These are phyloP conservation scores for Mortierella sp. DNA, from an alignment of 371 early-diverging fungal genomes.

Conservation along the genomic window DNA sequence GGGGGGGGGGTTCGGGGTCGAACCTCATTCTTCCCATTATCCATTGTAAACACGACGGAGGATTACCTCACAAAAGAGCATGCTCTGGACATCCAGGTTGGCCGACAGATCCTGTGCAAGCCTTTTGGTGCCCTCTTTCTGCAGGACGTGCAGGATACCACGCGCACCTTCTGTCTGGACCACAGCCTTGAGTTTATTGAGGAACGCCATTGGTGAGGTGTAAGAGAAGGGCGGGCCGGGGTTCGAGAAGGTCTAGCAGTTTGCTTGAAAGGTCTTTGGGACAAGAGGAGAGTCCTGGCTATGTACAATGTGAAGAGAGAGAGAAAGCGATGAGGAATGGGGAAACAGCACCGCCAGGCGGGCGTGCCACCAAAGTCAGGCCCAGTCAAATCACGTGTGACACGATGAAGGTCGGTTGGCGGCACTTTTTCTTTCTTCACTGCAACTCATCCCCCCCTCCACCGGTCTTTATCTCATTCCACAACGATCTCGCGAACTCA, in stretches of 20 bases:
- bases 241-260: no score
- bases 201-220: constrained; percentile 33
- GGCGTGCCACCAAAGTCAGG: no score
- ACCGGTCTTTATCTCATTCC: background rate
- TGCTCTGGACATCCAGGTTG: constrained; percentile 17
- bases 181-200: constrained; percentile 45
- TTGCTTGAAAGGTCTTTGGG: no score
- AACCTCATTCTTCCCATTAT: constrained; percentile 9
- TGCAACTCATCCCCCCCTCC: background rate
- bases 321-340: no score
- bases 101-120: constrained; percentile 50
- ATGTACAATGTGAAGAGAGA: no score
- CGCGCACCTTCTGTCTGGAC: constrained; percentile 52
- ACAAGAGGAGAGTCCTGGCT: constrained; percentile 1
- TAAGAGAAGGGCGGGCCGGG: constrained; percentile 3
- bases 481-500: background rate
- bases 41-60: no score
- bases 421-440: no score
- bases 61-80: constrained; percentile 44
- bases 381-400: no score
- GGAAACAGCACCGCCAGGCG: no score
- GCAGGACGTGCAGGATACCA: constrained; percentile 43
- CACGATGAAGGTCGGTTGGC: no score
- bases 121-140: constrained; percentile 49
- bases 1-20: constrained; percentile 1